Evolutionary conservation across 108 stramenopile species (phyloP).

Genomic region (Pinguiococcus pyrenoidosus): DNA sequence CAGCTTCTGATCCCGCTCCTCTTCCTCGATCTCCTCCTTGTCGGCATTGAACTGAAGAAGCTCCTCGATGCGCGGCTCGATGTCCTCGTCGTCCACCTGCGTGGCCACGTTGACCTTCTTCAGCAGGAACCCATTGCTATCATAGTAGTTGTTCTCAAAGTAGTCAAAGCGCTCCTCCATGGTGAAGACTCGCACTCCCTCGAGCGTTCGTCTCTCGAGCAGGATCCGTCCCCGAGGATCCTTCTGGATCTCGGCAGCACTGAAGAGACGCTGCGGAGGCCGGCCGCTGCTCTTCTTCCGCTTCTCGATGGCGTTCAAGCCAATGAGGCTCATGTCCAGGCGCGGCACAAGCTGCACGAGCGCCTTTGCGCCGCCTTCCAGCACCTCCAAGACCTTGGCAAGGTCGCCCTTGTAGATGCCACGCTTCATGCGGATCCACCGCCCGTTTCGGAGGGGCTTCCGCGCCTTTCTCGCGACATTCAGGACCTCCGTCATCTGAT

Average conservation of each 20-base stretch:
- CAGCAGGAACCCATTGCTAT: constrained; percentile 79
- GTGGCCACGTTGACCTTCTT: constrained; percentile 79
- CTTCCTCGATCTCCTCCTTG: constrained; percentile 34
- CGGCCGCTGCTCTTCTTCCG: constrained; percentile 19
- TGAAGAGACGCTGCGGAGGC: constrained; percentile 86
- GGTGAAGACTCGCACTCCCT: constrained; percentile 24
- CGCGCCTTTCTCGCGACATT: constrained; percentile 49
- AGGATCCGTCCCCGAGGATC: not conserved
- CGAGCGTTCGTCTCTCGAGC: constrained; percentile 2
- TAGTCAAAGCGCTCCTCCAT: constrained; percentile 61
- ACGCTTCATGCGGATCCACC: constrained; percentile 82
- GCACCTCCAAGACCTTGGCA: constrained; percentile 72
- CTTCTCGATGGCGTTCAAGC: constrained; percentile 60
- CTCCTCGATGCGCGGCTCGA: constrained; percentile 83
- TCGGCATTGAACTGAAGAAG: constrained; percentile 61
- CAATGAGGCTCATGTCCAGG: constrained; percentile 55
- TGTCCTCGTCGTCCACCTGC: constrained; percentile 66
- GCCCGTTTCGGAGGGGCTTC: constrained; percentile 77
- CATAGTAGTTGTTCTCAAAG: constrained; percentile 73
- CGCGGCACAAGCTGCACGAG: constrained; percentile 79
- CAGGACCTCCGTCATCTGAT: constrained; percentile 87
- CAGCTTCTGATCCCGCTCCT: not conserved
- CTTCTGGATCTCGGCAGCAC: constrained; percentile 46
- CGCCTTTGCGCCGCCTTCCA: constrained; percentile 72
- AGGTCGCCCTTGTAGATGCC: constrained; percentile 91